Percentiles rank a stretch among this genome's conserved stretches.
Evolutionary conservation across 1,284 basidiomycete genomes (phyloP).

Genomic region (Agroathelia rolfsii): DNA sequence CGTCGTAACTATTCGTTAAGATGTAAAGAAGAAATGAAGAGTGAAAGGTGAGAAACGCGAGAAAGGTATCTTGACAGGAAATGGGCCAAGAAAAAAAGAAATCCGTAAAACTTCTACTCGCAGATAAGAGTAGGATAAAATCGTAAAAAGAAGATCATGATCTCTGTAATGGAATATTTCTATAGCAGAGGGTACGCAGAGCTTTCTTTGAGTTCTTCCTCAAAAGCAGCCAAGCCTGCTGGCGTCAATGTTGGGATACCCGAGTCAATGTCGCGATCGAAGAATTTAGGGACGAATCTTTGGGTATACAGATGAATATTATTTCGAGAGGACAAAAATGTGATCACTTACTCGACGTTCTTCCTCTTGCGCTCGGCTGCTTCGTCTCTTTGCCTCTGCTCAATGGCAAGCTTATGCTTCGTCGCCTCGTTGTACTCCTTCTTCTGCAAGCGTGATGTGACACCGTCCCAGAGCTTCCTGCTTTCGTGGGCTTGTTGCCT

Average conservation of each 20-base stretch:
- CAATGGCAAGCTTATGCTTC: conserved; percentile 78
- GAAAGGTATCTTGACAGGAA: too few species aligned
- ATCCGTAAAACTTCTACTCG: too few species aligned
- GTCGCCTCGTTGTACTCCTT: conserved; percentile 91
- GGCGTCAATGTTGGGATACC: conserved; percentile 70
- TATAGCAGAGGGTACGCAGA: conserved; percentile 2
- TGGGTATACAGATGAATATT: too few species aligned
- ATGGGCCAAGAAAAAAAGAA: too few species aligned
- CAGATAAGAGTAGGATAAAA: too few species aligned
- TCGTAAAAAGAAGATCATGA: too few species aligned
- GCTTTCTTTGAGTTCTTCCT: conserved; percentile 53
- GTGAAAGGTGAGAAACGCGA: too few species aligned
- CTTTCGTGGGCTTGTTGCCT: conserved; percentile 79
- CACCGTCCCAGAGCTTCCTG: conserved; percentile 80
- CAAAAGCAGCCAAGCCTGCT: conserved; percentile 58
- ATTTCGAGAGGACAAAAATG: conserved; percentile 6
- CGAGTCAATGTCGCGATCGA: conserved; percentile 62
- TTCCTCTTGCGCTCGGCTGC: conserved; percentile 77
- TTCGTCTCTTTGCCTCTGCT: conserved; percentile 83
- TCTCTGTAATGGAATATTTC: too few species aligned
- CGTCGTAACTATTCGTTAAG: too few species aligned
- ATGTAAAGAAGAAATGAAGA: too few species aligned
- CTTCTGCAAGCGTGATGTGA: conserved; percentile 65
- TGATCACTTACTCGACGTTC: conserved; percentile 58
- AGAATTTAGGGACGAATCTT: conserved; percentile 81